phyloP scores from a whole-genome alignment of 2,329 filamentous ascomycete species.

The Teratosphaeria zuluensis region DNA sequence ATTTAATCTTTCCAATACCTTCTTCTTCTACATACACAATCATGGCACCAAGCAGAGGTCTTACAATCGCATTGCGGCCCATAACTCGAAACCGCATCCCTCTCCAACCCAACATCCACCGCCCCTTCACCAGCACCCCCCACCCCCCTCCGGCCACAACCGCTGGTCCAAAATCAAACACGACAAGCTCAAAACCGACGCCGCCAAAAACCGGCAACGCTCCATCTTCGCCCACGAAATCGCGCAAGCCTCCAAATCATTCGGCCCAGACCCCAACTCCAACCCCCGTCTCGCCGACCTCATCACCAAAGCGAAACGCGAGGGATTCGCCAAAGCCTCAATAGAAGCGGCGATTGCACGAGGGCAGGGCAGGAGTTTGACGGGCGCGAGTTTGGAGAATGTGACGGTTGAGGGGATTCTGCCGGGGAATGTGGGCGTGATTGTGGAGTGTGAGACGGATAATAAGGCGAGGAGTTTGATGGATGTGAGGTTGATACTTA shows the following conservation, averaged over 20 bases:
- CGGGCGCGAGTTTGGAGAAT: constrained; percentile 65
- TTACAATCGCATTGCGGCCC: constrained; percentile 4
- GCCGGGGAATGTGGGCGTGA: constrained; percentile 61
- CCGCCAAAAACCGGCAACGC: constrained; percentile 64
- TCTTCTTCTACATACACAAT: neutral
- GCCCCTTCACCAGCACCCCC: constrained; percentile 13
- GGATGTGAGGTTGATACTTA: constrained; percentile 58
- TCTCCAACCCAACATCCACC: constrained; percentile 7
- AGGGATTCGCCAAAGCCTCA: constrained; percentile 69
- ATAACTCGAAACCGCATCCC: constrained; percentile 1
- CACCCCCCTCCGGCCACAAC: constrained; percentile 59
- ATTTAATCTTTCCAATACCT: neutral
- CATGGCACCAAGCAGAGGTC: constrained; percentile 26
- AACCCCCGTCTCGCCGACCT: constrained; percentile 69
- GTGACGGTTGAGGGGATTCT: constrained; percentile 73
- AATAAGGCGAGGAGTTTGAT: constrained; percentile 64
- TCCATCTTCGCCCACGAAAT: constrained; percentile 62
- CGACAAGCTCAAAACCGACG: constrained; percentile 81
- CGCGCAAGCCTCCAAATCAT: constrained; percentile 66
- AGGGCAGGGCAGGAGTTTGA: constrained; percentile 72
- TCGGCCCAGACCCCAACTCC: constrained; percentile 60
- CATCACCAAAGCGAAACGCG: constrained; percentile 71
- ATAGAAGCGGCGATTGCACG: constrained; percentile 82
- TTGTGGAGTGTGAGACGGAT: constrained; percentile 81
- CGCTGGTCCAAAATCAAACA: constrained; percentile 96